phyloP scores from a whole-genome alignment of 306 rosid species.

The Vicia villosa region DNA sequence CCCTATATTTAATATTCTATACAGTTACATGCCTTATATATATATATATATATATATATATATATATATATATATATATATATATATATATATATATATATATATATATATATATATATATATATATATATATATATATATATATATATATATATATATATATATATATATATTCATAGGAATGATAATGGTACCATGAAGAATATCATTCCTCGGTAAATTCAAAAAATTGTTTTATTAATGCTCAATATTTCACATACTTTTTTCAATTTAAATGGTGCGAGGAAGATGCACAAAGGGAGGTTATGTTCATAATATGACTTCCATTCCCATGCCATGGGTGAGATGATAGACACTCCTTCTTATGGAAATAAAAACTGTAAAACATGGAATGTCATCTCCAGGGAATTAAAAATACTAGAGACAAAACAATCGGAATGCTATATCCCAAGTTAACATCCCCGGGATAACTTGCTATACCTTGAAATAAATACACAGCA shows the following conservation, averaged over 20 bases:
- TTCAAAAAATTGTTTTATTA: background rate
- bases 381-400: background rate
- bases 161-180: background rate
- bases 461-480: background rate
- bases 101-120: background rate
- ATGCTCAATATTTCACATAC: background rate
- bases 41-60: background rate
- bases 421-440: background rate
- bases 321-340: constrained; percentile 7
- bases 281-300: background rate
- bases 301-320: background rate
- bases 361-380: background rate
- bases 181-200: background rate
- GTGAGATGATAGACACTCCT: background rate
- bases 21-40: background rate
- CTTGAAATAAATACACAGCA: background rate
- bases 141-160: background rate
- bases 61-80: background rate
- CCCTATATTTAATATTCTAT: constrained; percentile 4
- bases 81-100: background rate
- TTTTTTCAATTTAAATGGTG: background rate
- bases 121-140: background rate
- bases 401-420: background rate
- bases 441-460: background rate
- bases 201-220: background rate